Percentiles rank a stretch among this genome's conserved stretches.
Conservation (phyloP, 495 filamentous ascomycete genomes). For the Apiosordaria backusii region DNA sequence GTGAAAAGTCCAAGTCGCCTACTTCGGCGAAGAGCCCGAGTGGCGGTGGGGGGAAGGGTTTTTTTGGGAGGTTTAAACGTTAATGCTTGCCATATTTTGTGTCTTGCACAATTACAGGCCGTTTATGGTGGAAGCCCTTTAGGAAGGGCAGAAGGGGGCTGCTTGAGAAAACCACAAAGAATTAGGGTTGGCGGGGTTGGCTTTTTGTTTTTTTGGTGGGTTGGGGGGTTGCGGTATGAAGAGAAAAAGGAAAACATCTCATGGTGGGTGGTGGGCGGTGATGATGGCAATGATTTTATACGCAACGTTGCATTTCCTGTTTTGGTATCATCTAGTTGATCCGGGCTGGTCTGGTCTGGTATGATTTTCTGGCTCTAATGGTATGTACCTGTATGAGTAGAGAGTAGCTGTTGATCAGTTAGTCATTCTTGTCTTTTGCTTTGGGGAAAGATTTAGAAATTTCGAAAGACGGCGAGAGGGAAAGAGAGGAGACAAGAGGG, state of each 20-base stretch:
- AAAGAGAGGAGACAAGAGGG: not conserved
- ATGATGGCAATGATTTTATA: conserved; percentile 3
- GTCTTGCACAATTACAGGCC: no score
- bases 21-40: not conserved
- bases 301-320: not conserved
- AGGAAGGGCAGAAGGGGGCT: no score
- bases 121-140: no score
- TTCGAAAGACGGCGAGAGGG: not conserved
- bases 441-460: not conserved
- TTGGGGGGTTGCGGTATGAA: not conserved
- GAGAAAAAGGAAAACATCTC: not conserved
- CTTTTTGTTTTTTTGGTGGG: not conserved
- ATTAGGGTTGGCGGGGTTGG: conserved; percentile 8
- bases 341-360: not conserved
- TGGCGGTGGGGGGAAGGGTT: conserved; percentile 9
- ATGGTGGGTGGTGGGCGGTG: not conserved
- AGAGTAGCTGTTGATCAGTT: not conserved
- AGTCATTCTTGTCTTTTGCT: not conserved
- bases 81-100: not conserved
- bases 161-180: not conserved
- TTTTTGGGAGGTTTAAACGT: conserved; percentile 28
- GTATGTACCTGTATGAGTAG: not conserved
- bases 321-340: not conserved
- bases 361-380: not conserved
- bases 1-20: not conserved